Evolutionary conservation across 805 yeast genomes (phyloP), one percentile per base, ranked within the genome.

Genomic region (Saturnispora hagleri): DNA sequence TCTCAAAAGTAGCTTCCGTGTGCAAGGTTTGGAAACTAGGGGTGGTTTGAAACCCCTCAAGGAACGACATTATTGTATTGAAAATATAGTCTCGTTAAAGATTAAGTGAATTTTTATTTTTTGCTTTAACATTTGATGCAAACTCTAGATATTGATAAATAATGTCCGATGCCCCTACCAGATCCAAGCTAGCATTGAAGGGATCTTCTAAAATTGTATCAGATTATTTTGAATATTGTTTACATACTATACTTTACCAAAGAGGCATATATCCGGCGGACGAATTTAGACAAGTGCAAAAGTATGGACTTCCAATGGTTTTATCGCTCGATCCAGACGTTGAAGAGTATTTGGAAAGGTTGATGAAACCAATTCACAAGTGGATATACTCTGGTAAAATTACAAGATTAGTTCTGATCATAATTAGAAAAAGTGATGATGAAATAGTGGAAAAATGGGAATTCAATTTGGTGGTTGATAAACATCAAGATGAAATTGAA

Each of bases 261-360:
- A 71, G 98, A 49, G 96, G 95, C 0, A 82, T 90, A 18, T 90
- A 90, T 60, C 96, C 96, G 0, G 75, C 86, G 3, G 95, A 86
- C 55, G 96, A 89, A 63, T 90, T 91, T 67, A 76, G 76, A 48
- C 73, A 82, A 1, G 89, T 87, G 2, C 76, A 79, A 58, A 89
- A 88, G 62, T 91, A 88, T 66, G 96, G 87, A 20, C 67, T 90
- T 51, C 84, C 82, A 52, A 68, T 90, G 67, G 71, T 90, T 43
- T 77, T 84, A 27, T 79, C 87, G 3, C 75, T 75, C 17, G 95
- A 89, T 62, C 86, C 82, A 43, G 96, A 87, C 43, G 83, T 91
- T 49, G 80, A 79, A 59, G 67, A 67, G 1, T 90, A 90, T 62
- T 79, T 90, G 9, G 69, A 78, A 36, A 73, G 73, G 58, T 83